Evolutionary conservation across 768 basidiomycete genomes (phyloP).

Genomic region (Boletus sp.): DNA sequence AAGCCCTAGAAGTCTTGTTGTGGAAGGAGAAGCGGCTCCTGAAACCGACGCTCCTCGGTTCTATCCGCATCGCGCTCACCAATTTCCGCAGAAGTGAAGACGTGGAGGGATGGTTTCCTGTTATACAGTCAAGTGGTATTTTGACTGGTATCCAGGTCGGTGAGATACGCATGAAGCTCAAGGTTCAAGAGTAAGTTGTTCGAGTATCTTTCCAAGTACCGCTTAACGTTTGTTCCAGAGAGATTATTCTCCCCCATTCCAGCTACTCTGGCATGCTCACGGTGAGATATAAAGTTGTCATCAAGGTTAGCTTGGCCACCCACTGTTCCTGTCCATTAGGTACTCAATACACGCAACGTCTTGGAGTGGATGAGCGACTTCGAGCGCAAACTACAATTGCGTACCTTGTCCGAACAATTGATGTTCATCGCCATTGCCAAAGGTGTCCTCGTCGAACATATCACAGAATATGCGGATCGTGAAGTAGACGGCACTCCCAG

Average conservation of each 20-base stretch:
- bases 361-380: constrained; percentile 76
- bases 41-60: constrained; percentile 59
- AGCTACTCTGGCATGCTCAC: constrained; percentile 61
- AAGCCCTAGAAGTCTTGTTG: constrained; percentile 63
- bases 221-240: constrained; percentile 42
- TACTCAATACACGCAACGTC: constrained; percentile 57
- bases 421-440: constrained; percentile 70
- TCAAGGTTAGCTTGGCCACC: neutral
- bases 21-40: constrained; percentile 65
- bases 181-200: constrained; percentile 67
- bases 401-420: constrained; percentile 57
- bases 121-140: constrained; percentile 50
- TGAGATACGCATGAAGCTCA: constrained; percentile 70
- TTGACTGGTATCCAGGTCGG: constrained; percentile 62
- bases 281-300: constrained; percentile 38
- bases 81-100: constrained; percentile 74
- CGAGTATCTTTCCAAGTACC: neutral
- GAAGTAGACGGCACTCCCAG: constrained; percentile 69
- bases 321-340: constrained; percentile 6
- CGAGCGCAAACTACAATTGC: constrained; percentile 64
- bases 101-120: constrained; percentile 85
- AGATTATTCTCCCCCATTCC: constrained; percentile 71
- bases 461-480: constrained; percentile 64
- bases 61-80: constrained; percentile 57
- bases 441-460: constrained; percentile 61